phyloP scores from a whole-genome alignment of 2,329 filamentous ascomycete genomes.

The Thelonectria discophora region DNA sequence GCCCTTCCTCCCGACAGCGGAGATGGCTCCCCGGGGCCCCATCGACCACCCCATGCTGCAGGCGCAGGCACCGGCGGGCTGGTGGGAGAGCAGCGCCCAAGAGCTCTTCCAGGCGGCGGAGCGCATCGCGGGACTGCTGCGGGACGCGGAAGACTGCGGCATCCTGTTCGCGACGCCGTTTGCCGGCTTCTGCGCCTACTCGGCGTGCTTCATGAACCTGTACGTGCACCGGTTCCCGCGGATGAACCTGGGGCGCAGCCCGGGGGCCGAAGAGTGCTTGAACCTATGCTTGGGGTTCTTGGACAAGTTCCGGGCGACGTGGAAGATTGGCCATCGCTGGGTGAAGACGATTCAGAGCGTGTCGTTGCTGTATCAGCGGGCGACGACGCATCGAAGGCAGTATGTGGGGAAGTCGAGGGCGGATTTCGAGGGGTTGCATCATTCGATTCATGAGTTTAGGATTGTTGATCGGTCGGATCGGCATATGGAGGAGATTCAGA shows the following conservation, averaged over 20 bases:
- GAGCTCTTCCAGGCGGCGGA: conserved; percentile 48
- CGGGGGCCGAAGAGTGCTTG: background rate
- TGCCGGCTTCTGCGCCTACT: conserved; percentile 53
- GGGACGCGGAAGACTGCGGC: conserved; percentile 47
- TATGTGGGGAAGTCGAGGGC: conserved; percentile 41
- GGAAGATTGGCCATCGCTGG: conserved; percentile 16
- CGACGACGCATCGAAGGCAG: conserved; percentile 22
- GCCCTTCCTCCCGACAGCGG: conserved; percentile 50
- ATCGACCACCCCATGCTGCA: conserved; percentile 50
- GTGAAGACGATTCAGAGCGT: conserved; percentile 15
- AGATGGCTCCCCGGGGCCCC: conserved; percentile 46
- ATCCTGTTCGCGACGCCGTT: conserved; percentile 50
- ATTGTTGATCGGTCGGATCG: conserved; percentile 45
- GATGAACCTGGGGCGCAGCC: conserved; percentile 50
- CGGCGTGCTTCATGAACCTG: conserved; percentile 51
- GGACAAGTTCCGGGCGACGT: conserved; percentile 3
- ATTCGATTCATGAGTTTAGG: conserved; percentile 45
- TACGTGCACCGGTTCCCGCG: conserved; percentile 50
- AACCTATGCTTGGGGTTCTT: conserved; percentile 3
- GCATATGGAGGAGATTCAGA: conserved; percentile 44
- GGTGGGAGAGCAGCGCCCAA: conserved; percentile 49
- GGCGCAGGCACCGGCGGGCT: conserved; percentile 46
- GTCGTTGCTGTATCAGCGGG: conserved; percentile 7
- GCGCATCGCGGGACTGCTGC: conserved; percentile 45
- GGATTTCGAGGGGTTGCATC: conserved; percentile 44